These are phyloP conservation scores for Bryoglossum gracile DNA, from an alignment of 495 filamentous ascomycete species.

Conservation along the genomic window DNA sequence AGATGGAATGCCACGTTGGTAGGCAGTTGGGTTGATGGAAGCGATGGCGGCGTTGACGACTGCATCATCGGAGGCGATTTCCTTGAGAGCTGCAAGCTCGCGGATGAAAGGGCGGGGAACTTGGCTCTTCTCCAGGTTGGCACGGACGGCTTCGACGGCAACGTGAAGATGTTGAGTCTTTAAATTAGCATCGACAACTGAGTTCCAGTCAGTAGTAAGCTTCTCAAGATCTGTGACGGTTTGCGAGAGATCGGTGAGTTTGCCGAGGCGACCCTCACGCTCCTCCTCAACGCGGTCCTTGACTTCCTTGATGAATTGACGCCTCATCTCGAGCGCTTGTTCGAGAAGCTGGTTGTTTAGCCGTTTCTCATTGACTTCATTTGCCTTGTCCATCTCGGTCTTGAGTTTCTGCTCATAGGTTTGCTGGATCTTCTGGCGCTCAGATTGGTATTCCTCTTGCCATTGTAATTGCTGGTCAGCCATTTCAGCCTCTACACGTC, in stretches of 20 bases:
- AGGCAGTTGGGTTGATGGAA: constrained; percentile 87
- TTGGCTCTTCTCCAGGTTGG: constrained; percentile 64
- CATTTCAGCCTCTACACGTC: constrained; percentile 64
- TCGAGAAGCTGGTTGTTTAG: constrained; percentile 80
- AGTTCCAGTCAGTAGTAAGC: constrained; percentile 76
- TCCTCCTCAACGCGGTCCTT: constrained; percentile 80
- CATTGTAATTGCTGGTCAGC: constrained; percentile 66
- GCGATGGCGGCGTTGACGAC: constrained; percentile 87
- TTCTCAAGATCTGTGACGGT: constrained; percentile 75
- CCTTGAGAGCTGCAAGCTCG: constrained; percentile 90
- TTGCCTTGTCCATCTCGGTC: constrained; percentile 64
- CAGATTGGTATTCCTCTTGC: constrained; percentile 82
- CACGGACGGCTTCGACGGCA: constrained; percentile 85
- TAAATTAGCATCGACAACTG: constrained; percentile 80
- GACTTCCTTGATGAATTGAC: constrained; percentile 70
- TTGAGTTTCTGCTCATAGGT: constrained; percentile 74
- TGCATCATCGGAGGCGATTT: constrained; percentile 72
- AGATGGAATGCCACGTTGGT: constrained; percentile 85
- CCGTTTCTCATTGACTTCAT: constrained; percentile 69
- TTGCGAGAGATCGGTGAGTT: constrained; percentile 69
- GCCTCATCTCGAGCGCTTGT: constrained; percentile 82
- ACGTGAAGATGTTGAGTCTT: constrained; percentile 93
- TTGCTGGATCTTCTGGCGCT: constrained; percentile 66
- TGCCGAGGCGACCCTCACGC: constrained; percentile 77
- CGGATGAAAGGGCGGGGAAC: constrained; percentile 77